These are phyloP conservation scores for Plantago major DNA, from an alignment of 257 asterid species.

Conservation along the genomic window DNA sequence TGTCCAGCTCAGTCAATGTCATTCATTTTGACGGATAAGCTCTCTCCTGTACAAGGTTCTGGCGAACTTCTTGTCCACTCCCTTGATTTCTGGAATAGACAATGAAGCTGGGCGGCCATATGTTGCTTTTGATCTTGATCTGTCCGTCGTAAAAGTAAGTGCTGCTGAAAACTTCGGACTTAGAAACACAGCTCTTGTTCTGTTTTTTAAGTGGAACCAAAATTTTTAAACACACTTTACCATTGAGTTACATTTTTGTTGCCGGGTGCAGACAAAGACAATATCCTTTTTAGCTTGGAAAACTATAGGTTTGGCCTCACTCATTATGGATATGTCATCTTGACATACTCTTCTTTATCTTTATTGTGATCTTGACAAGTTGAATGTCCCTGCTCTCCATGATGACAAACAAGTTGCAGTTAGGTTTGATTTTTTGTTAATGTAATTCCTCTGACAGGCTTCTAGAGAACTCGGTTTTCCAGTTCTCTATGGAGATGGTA, in stretches of 20 bases:
- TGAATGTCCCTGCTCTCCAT: not conserved
- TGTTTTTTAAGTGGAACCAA: not conserved
- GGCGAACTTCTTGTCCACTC: constrained; percentile 87
- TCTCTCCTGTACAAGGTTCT: constrained; percentile 56
- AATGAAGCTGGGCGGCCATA: constrained; percentile 69
- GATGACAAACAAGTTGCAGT: constrained; percentile 7
- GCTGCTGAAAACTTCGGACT: constrained; percentile 18
- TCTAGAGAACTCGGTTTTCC: constrained; percentile 90
- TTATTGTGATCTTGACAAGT: not conserved
- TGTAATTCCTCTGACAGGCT: constrained; percentile 42
- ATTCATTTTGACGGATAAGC: constrained; percentile 19
- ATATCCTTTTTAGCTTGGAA: not conserved
- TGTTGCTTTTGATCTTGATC: constrained; percentile 93
- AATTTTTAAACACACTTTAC: too few species aligned
- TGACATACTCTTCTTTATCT: too few species aligned
- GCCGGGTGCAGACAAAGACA: not conserved
- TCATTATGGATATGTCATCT: too few species aligned
- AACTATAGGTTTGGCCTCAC: too few species aligned
- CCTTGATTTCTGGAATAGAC: constrained; percentile 71
- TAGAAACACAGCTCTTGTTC: not conserved
- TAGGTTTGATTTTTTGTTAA: constrained; percentile 7
- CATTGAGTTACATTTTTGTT: not conserved
- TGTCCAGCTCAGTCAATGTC: constrained; percentile 9
- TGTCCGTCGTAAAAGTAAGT: constrained; percentile 81
- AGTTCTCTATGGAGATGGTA: constrained; percentile 90